phyloP scores from a whole-genome alignment of 2,329 filamentous ascomycete species.

The Fusarium citri region DNA sequence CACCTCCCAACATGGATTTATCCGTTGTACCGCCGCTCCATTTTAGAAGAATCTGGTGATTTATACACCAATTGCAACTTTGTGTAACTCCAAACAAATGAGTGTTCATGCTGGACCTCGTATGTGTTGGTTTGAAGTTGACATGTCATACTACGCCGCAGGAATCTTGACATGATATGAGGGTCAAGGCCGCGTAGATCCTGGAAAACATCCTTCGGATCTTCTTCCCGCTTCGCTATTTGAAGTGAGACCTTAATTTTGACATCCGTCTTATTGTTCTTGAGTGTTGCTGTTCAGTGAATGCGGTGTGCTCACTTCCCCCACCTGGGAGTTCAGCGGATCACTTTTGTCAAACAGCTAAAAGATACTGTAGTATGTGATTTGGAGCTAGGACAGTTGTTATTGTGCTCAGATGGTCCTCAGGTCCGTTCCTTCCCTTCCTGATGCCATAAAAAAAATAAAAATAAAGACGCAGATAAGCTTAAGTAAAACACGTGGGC shows the following conservation, averaged over 20 bases:
- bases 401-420: no score
- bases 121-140: background rate
- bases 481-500: background rate
- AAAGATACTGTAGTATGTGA: no score
- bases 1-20: constrained; percentile 18
- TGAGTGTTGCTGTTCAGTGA: background rate
- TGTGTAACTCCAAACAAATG: accelerated
- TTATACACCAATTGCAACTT: background rate
- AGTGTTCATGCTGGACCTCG: no score
- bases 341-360: no score
- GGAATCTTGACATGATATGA: background rate
- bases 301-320: no score
- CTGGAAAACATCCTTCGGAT: background rate
- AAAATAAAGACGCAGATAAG: background rate
- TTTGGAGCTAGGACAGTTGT: no score
- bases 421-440: background rate
- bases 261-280: background rate
- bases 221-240: background rate
- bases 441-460: background rate
- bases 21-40: background rate
- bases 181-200: accelerated
- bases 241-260: background rate
- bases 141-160: constrained; percentile 2
- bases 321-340: no score
- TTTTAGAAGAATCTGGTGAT: background rate